These are phyloP conservation scores for Ramichloridium luteum DNA, from an alignment of 2,329 filamentous ascomycete species.

Conservation along the genomic window DNA sequence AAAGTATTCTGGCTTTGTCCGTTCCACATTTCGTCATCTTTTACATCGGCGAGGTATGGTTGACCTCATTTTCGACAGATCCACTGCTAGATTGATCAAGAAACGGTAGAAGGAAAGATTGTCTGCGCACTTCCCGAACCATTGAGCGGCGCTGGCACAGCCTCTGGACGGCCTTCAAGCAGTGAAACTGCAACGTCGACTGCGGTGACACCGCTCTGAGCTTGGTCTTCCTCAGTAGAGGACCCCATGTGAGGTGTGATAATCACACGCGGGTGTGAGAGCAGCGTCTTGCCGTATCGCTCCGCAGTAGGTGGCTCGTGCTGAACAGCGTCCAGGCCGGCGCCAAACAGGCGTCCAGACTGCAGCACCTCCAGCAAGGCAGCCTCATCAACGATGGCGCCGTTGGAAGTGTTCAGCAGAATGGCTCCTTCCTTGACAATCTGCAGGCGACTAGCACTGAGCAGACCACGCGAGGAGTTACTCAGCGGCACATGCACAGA, in stretches of 20 bases:
- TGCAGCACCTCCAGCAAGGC: constrained; percentile 19
- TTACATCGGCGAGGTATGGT: too few relatives aligned
- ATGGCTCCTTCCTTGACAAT: constrained; percentile 23
- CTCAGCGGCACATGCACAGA: constrained; percentile 26
- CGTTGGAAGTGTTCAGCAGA: constrained; percentile 24
- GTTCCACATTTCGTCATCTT: too few relatives aligned
- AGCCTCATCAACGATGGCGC: constrained; percentile 24
- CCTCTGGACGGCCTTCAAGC: not conserved
- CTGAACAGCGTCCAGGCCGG: constrained; percentile 22
- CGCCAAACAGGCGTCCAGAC: constrained; percentile 20
- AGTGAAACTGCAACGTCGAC: constrained; percentile 17
- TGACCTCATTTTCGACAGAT: too few relatives aligned
- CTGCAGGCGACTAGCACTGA: constrained; percentile 17
- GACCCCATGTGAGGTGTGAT: constrained; percentile 38
- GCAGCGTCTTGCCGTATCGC: constrained; percentile 16
- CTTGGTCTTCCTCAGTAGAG: constrained; percentile 30
- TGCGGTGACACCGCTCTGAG: constrained; percentile 26
- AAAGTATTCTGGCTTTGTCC: too few relatives aligned
- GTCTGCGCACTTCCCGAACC: too few relatives aligned
- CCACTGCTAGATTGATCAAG: too few relatives aligned
- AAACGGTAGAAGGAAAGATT: too few relatives aligned
- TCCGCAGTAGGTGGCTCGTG: constrained; percentile 21
- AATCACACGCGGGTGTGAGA: constrained; percentile 20
- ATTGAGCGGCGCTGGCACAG: not conserved
- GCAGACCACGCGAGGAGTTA: constrained; percentile 20